Evolutionary conservation across 179 eudicot genomes (phyloP).

Genomic region (Heliamphora pulchella): DNA sequence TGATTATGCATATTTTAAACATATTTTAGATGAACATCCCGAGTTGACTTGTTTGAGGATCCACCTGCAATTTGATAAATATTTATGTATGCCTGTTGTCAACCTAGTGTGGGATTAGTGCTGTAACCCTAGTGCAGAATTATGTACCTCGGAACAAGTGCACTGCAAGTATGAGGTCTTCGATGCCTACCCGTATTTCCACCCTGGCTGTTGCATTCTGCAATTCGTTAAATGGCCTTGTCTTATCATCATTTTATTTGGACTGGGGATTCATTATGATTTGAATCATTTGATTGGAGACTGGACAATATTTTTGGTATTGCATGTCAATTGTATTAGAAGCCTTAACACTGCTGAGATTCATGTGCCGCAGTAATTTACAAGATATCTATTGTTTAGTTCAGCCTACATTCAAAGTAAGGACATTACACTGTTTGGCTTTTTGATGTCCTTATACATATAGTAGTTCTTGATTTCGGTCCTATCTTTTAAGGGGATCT

Average conservation of each 20-base stretch:
- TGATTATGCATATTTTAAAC: not conserved
- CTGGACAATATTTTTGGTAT: not conserved
- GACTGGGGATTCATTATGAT: not conserved
- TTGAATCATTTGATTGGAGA: not conserved
- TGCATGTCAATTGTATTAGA: not conserved
- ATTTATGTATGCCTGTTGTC: too few relatives aligned
- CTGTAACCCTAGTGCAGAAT: not conserved
- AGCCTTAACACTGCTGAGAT: not conserved
- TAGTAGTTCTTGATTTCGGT: too few relatives aligned
- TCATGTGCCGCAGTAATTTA: not conserved
- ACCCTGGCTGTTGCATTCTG: constrained; percentile 1
- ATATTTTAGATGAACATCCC: too few relatives aligned
- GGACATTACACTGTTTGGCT: not conserved
- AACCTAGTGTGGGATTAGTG: not conserved
- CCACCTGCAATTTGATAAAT: too few relatives aligned
- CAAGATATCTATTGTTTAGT: not conserved
- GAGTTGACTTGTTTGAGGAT: too few relatives aligned
- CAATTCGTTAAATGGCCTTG: not conserved
- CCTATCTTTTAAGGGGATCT: too few relatives aligned
- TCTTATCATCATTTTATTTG: not conserved
- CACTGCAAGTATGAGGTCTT: not conserved
- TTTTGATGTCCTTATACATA: not conserved
- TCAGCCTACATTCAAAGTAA: not conserved
- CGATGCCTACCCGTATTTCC: not conserved
- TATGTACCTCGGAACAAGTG: not conserved